Percentiles rank a stretch among this genome's conserved stretches.
Conservation (phyloP, 495 filamentous ascomycete species). For the Chaetomium cochliodes region DNA sequence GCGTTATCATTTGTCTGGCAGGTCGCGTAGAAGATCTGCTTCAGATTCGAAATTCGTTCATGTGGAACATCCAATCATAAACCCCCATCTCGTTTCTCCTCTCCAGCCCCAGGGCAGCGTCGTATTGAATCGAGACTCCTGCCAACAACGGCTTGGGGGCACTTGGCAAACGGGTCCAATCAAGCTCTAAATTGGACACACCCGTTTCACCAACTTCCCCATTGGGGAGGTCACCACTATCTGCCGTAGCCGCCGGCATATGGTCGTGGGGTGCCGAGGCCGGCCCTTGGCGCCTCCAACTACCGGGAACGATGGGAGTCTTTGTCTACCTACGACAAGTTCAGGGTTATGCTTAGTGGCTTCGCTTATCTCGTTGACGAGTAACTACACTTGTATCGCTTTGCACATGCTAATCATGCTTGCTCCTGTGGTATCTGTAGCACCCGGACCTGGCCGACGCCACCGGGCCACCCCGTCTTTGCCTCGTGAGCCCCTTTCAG, state of each 20-base stretch:
- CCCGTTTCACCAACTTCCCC: constrained; percentile 28
- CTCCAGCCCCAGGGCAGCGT: not conserved
- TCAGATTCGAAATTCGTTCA: not conserved
- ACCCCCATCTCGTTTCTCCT: not conserved
- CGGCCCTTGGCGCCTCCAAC: constrained; percentile 18
- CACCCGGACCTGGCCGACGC: not conserved
- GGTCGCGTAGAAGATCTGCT: not conserved
- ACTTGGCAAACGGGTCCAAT: constrained; percentile 5
- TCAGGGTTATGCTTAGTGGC: too few species aligned
- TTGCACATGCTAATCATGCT: not conserved
- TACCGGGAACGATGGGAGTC: constrained; percentile 15
- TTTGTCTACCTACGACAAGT: too few species aligned
- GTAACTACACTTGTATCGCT: not conserved
- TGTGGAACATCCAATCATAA: not conserved
- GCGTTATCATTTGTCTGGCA: not conserved
- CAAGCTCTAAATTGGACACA: constrained; percentile 1
- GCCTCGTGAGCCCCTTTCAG: too few species aligned
- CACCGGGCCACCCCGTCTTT: not conserved
- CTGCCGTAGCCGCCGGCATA: constrained; percentile 19
- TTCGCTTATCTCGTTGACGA: not conserved
- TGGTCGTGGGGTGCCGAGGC: not conserved
- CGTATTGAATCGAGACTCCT: constrained; percentile 18
- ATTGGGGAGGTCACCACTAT: constrained; percentile 31
- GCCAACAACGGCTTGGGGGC: constrained; percentile 1
- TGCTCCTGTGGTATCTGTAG: too few species aligned